Conservation (phyloP, 805 yeast genomes). For the Candida vaughaniae region DNA sequence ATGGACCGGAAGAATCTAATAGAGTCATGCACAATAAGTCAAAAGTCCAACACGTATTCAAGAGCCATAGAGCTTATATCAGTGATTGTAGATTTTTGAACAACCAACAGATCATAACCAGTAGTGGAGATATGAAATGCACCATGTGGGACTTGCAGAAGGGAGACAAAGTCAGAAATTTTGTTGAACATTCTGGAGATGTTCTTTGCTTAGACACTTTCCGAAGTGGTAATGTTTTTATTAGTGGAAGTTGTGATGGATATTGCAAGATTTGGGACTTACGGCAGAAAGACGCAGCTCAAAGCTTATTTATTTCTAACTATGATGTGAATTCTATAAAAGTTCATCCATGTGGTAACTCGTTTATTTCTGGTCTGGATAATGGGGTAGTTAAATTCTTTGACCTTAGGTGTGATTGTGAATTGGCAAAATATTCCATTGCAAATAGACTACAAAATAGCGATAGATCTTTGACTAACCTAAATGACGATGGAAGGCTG, state of each 20-base stretch:
- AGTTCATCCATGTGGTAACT: constrained; percentile 68
- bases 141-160: constrained; percentile 75
- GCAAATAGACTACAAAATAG: constrained; percentile 4
- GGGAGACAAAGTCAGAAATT: constrained; percentile 53
- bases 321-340: constrained; percentile 62
- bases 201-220: constrained; percentile 47
- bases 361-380: constrained; percentile 75
- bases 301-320: constrained; percentile 53
- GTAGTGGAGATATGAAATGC: constrained; percentile 82
- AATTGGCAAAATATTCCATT: constrained; percentile 48
- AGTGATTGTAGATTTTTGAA: constrained; percentile 70
- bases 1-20: constrained; percentile 8
- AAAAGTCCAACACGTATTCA: constrained; percentile 51
- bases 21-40: constrained; percentile 13
- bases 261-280: constrained; percentile 65
- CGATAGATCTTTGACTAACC: constrained; percentile 2
- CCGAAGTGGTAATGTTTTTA: constrained; percentile 35
- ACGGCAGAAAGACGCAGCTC: constrained; percentile 48
- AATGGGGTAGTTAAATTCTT: constrained; percentile 69
- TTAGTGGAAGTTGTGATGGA: constrained; percentile 70
- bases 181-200: constrained; percentile 70
- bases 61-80: constrained; percentile 82
- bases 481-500: constrained; percentile 4
- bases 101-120: constrained; percentile 57
- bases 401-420: constrained; percentile 78